Evolutionary conservation across 495 filamentous ascomycete species (phyloP), one percentile per base, ranked within the genome.

Genomic region (Xylaria venustula): DNA sequence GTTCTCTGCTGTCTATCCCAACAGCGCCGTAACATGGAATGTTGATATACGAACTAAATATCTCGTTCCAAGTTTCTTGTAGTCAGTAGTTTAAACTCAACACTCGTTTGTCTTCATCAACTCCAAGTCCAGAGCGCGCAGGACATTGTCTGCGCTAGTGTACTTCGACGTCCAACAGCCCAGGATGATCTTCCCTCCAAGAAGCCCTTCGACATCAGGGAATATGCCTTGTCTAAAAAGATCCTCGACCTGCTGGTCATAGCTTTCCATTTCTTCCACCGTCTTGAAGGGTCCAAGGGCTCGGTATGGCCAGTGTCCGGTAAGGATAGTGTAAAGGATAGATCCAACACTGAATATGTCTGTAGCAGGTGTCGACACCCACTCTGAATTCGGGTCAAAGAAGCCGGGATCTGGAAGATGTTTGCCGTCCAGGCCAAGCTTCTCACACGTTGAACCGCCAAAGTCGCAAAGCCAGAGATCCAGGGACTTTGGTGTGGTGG

Each of bases 391-490:
- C 30, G 41, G 54, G 37, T 57, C 28, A 45, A 45, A 57, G 37
- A 57, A 57, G 9, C 54, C 54, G 30, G 54, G 9, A 45, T 57
- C 41, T 57, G 41, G 41, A 45, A 57, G 54, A 11, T 40, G 32
- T 8, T 22, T 19, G 32, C 54, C 34, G 23, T 57, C 54, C 30
- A 57, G 25, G 44, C 37, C 20, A 22, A 57, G 41, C 20, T 57
- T 40, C 9, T 25, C 15, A 45, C 41, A 57, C n/a, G 25, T 25
- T 45, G 41, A 57, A 8, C 37, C 37, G 20, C 54, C 54, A 45
- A 57, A 57, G 41, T 57, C 54, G 22, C 54, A 57, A 45, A 57
- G 54, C 54, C 32, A 57, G 41, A 57, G 41, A 57, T 57, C 41
- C 25, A 57, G 44, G 22, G 54, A 57, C 23, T 22, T 45, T 19